These are phyloP conservation scores for Ehretia macrophylla DNA, from an alignment of 257 asterid genomes.

Conservation along the genomic window DNA sequence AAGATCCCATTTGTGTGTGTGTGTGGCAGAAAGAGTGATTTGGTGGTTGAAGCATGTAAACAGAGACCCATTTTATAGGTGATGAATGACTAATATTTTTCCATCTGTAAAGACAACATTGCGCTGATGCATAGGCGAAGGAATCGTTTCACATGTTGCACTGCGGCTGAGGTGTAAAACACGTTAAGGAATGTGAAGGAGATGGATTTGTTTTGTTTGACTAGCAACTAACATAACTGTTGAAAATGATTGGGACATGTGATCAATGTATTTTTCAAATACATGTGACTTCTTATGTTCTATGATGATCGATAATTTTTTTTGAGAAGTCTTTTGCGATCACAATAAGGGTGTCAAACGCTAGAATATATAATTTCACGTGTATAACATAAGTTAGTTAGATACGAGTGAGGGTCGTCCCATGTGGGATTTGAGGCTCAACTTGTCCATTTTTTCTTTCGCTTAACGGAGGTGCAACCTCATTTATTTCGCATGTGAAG, in stretches of 20 bases:
- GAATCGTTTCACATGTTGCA: conserved; percentile 5
- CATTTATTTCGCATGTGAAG: neutral
- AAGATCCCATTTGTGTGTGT: neutral
- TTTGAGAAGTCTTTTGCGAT: no score
- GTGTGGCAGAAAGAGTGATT: neutral
- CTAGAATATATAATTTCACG: neutral
- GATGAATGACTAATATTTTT: neutral
- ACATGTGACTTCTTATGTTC: neutral
- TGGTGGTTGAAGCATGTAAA: neutral
- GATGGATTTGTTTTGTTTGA: neutral
- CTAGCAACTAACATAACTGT: conserved; percentile 1
- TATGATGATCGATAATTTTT: no score
- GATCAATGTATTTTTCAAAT: neutral
- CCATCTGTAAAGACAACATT: neutral
- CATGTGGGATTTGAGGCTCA: neutral
- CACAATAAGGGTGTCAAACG: no score
- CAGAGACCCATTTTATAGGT: neutral
- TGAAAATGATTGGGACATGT: neutral
- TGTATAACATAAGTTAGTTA: no score
- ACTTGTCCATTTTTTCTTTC: neutral
- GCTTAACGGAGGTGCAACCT: neutral
- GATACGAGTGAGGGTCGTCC: no score
- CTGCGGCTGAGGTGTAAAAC: conserved; percentile 8
- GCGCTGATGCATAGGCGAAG: conserved; percentile 6
- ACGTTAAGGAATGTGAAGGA: conserved; percentile 7